Conservation (phyloP, 2,329 filamentous ascomycete genomes). For the Diaporthe sp. region DNA sequence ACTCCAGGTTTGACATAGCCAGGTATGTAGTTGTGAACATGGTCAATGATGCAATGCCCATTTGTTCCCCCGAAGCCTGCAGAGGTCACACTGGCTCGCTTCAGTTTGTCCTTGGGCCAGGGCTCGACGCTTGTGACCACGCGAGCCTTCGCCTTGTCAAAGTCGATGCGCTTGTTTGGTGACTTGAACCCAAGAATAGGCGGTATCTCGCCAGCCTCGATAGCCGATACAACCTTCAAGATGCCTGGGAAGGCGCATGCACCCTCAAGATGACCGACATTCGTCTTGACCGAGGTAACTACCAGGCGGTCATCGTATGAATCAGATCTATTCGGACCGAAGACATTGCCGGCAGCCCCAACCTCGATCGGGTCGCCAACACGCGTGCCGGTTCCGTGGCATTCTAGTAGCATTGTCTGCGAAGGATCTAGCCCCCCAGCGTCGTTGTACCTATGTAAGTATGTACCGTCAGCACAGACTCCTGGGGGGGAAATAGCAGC, state of each 20-base stretch:
- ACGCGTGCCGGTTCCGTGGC: conserved; percentile 37
- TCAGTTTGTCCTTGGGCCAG: conserved; percentile 29
- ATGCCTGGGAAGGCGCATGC: conserved; percentile 47
- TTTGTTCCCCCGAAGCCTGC: conserved; percentile 54
- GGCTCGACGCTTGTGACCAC: neutral
- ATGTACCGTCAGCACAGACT: neutral
- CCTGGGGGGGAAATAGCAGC: accelerated
- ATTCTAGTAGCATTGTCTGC: conserved; percentile 45
- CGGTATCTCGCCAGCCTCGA: conserved; percentile 50
- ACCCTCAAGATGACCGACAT: conserved; percentile 47
- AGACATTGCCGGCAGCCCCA: neutral
- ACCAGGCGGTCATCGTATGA: conserved; percentile 55
- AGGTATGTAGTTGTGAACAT: neutral
- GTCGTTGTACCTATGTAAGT: neutral
- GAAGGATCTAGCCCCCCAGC: conserved; percentile 45
- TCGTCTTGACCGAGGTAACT: conserved; percentile 48
- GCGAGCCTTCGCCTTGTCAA: neutral
- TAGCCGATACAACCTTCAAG: conserved; percentile 49
- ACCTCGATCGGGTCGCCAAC: conserved; percentile 31
- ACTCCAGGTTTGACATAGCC: neutral
- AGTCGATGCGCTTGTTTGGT: conserved; percentile 34
- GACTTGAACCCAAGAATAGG: conserved; percentile 43
- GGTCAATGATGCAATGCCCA: neutral
- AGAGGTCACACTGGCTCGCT: conserved; percentile 49
- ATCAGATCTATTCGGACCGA: conserved; percentile 48